Evolutionary conservation across 2,329 filamentous ascomycete species (phyloP).

Genomic region (Epichloe coenophiala): DNA sequence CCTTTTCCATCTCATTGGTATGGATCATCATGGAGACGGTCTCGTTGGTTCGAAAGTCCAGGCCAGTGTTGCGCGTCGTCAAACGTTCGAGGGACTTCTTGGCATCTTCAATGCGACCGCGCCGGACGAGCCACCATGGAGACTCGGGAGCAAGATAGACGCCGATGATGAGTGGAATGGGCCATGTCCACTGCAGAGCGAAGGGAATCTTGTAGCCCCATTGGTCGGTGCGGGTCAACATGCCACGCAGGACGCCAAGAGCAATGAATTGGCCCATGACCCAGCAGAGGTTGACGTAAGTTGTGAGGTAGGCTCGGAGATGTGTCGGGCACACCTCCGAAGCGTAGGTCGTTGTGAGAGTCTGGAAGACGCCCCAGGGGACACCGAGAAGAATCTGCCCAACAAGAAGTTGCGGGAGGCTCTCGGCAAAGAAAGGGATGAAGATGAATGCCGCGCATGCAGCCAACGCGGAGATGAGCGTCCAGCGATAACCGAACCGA

Average conservation of each 20-base stretch:
- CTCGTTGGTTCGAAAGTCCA: constrained; percentile 25
- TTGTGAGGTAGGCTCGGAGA: constrained; percentile 35
- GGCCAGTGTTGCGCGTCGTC: constrained; percentile 21
- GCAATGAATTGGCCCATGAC: constrained; percentile 34
- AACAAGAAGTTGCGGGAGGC: constrained; percentile 26
- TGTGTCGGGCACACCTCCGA: constrained; percentile 31
- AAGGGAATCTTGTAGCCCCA: constrained; percentile 36
- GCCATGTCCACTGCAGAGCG: constrained; percentile 36
- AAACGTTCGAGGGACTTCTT: constrained; percentile 26
- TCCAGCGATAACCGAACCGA: constrained; percentile 31
- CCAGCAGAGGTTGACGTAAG: constrained; percentile 37
- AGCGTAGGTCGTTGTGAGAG: constrained; percentile 33
- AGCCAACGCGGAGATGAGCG: constrained; percentile 29
- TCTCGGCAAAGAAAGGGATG: constrained; percentile 32
- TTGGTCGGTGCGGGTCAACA: constrained; percentile 23
- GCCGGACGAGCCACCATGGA: constrained; percentile 36
- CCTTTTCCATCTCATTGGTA: constrained; percentile 35
- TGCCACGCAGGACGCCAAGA: constrained; percentile 27
- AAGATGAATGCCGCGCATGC: constrained; percentile 31
- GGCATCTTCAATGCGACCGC: constrained; percentile 24
- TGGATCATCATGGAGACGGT: constrained; percentile 37
- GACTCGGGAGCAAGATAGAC: constrained; percentile 33
- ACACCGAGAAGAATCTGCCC: constrained; percentile 34
- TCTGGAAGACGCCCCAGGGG: constrained; percentile 34
- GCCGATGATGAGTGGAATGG: constrained; percentile 28